Base-by-base conservation (phyloP, 768 basidiomycete genomes). In the Trichaptum fuscoviolaceum region DNA sequence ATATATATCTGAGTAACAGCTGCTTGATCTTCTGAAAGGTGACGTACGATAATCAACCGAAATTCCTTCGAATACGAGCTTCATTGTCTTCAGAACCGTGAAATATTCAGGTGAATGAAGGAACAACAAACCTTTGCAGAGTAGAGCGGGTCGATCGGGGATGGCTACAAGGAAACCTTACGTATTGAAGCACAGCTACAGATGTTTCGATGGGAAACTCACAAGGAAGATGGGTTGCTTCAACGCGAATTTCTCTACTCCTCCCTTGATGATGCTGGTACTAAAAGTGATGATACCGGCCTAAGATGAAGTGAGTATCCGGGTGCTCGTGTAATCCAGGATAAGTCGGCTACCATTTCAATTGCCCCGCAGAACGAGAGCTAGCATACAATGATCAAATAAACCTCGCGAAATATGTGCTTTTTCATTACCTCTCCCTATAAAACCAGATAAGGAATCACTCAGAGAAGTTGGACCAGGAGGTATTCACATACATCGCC, bases 211-310 rank as follows among this genome's bases (percentile, higher is more conserved):
- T 23, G 61, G 35, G 17, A 62, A 42, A 65, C 81, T 18, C 61
- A 90, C 89, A 74, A 90, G 71, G 78, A 89, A 93, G 70, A 91
- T 90, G 0, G 90, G 90, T 68, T 89, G 87, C 75, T 84, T 89
- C 70, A 92, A 72, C 0, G 85, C 87, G 68, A 91, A 89, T 72
- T 90, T 90, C 74, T 89, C 85, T 1, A 92, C 75, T 3, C 90
- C 90, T 10, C 83, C 85, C 71, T 89, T 91, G 78, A 92, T 88
- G 69, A 93, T 83, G 73, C 85, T 87, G 15, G 85, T 86, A 65
- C 79, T 87, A 73, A 93, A 84, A 7, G 89, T 91, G 69, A 91
- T 84, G 65, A 88, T 84, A 12, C 90, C 91, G 10, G 89, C 87
- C 85, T 87, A 64, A 1, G 17, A 65, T 30, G 8, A 30, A 30